phyloP scores from a whole-genome alignment of 2,329 filamentous ascomycete genomes.

The Diaporthe nobilis region DNA sequence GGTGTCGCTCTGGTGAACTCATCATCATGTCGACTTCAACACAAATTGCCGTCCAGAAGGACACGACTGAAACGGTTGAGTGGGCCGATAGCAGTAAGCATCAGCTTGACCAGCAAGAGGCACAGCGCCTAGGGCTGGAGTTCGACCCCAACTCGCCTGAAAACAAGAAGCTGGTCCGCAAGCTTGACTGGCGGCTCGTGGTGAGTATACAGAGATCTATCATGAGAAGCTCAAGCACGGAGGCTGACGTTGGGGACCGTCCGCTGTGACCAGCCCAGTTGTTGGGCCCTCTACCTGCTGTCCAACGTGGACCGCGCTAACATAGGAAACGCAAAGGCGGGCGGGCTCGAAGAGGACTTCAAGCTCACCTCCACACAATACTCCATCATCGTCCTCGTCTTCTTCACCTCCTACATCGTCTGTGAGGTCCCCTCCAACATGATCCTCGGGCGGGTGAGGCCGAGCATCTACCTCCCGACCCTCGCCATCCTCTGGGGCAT shows the following conservation, averaged over 20 bases:
- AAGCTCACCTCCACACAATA: constrained; percentile 45
- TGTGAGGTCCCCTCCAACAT: constrained; percentile 48
- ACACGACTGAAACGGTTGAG: neutral
- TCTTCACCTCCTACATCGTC: constrained; percentile 48
- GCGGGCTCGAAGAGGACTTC: constrained; percentile 45
- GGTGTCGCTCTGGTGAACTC: neutral
- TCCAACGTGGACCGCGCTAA: constrained; percentile 45
- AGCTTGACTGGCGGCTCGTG: constrained; percentile 16
- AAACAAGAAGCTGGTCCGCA: constrained; percentile 6
- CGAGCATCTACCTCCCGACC: constrained; percentile 45
- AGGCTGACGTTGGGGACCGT: neutral
- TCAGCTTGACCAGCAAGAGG: constrained; percentile 7
- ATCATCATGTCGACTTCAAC: neutral
- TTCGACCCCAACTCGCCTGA: neutral
- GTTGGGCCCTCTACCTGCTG: constrained; percentile 45
- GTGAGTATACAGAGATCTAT: neutral
- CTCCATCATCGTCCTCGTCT: constrained; percentile 48
- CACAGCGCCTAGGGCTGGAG: neutral
- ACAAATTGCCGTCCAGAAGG: neutral
- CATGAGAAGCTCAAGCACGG: too few relatives aligned
- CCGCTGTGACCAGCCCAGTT: constrained; percentile 39
- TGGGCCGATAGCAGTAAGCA: constrained; percentile 7
- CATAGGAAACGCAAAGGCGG: constrained; percentile 47
- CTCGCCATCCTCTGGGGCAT: constrained; percentile 46
- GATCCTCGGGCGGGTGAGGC: constrained; percentile 45